Base-by-base conservation (phyloP, 805 yeast genomes). In the Ogataea pignaliae region DNA sequence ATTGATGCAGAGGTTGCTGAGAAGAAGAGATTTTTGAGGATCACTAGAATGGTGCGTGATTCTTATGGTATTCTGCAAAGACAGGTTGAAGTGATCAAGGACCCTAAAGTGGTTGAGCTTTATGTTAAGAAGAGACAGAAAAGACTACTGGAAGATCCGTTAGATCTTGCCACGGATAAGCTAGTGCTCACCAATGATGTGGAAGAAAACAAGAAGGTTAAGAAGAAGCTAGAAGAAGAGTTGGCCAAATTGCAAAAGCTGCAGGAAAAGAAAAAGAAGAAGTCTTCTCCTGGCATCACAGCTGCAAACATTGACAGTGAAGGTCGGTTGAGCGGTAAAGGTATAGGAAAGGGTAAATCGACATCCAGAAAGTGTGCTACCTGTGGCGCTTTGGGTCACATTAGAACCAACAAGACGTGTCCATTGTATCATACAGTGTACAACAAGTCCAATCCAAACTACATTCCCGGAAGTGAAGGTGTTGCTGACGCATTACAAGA, bases 381-480 rank as follows among this genome's bases (percentile, higher is more conserved):
- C 0, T 91, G 99, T 73, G 98, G 98, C 17, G 93, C 91, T 11
- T 75, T 86, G 50, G 99, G 98, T 0, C 99, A 91, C 63, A 91
- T 91, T 49, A 77, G 93, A 61, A 91, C 99, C 2, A 89, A 88
- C 61, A 85, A 84, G 51, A 70, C 91, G 2, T 91, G 99, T 68
- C 99, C 98, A 13, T 74, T 89, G 76, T 91, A 86, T 60, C 79
- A 77, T 48, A 63, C 67, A 11, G 59, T 63, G 17, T 65, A 63
- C 38, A 63, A 63, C 46, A 63, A 62, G 42, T 63, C 66, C 10
- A 61, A 63, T 46, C 68, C 68, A 5, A 60, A 63, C 39, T 63
- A 63, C 39, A 57, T 56, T 39, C 65, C 63, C 2, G 66, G 64
- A 14, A 52, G 59, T 35, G 65, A 61, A 42, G 58, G 61, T 13